These are phyloP conservation scores for Tephrocybe rancida DNA, from an alignment of 768 basidiomycete species.

Conservation along the genomic window DNA sequence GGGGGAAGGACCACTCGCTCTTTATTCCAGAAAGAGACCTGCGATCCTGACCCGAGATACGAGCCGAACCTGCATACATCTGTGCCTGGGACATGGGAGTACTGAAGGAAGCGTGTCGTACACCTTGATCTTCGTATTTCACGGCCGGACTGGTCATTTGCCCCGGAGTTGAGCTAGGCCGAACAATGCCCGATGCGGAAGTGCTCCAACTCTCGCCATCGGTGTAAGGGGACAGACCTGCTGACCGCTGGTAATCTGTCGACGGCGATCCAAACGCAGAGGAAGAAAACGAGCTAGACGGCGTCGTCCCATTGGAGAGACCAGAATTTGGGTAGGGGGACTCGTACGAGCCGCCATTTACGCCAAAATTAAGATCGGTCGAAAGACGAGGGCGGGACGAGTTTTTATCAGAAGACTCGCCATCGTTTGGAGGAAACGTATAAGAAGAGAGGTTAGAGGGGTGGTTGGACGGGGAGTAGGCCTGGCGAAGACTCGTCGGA, in stretches of 20 bases:
- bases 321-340: slow-evolving; percentile 52
- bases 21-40: slow-evolving; percentile 58
- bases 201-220: slow-evolving; percentile 59
- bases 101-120: slow-evolving; percentile 71
- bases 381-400: slow-evolving; percentile 48
- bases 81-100: slow-evolving; percentile 58
- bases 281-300: slow-evolving; percentile 51
- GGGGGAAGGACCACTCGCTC: slow-evolving; percentile 73
- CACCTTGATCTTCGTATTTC: slow-evolving; percentile 65
- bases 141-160: slow-evolving; percentile 54
- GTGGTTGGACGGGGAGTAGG: slow-evolving; percentile 46
- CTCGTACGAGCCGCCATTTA: slow-evolving; percentile 38
- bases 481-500: slow-evolving; percentile 45
- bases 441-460: slow-evolving; percentile 45
- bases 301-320: slow-evolving; percentile 52
- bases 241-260: slow-evolving; percentile 46
- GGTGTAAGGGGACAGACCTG: slow-evolving; percentile 45
- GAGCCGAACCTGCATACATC: slow-evolving; percentile 68
- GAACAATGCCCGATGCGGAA: slow-evolving; percentile 60
- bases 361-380: slow-evolving; percentile 46
- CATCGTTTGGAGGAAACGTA: slow-evolving; percentile 57
- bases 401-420: slow-evolving; percentile 36
- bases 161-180: slow-evolving; percentile 68
- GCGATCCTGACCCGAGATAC: slow-evolving; percentile 74
- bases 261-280: slow-evolving; percentile 47